Base-by-base conservation (phyloP, 2,329 filamentous ascomycete genomes). In the Alternaria ethzedia region DNA sequence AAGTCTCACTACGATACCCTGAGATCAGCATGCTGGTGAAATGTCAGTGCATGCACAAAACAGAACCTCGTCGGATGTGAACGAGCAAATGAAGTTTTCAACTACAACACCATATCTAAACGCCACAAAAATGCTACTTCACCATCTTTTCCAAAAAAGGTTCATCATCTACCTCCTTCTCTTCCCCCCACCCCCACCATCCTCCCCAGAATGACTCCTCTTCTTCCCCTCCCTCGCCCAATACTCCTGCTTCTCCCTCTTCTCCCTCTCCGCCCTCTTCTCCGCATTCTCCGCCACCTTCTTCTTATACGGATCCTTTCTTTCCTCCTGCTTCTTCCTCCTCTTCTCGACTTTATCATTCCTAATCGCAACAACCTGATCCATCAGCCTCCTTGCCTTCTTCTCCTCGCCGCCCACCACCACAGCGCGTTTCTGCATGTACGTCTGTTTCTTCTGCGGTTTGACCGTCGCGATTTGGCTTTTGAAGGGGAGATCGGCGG, bases 381-480 rank as follows among this genome's bases (percentile, higher is more conserved):
- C 92, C 89, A 99, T 91, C 69, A 99, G 84, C 71, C 94, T 90
- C 30, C 96, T 86, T 5, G 94, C 94, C 80, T 91, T 91, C 85
- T 91, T 93, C 86, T 99, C 96, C 80, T 98, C 95, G 46, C 80
- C 81, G 25, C 90, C 90, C 12, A 90, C 86, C 28, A 98, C 93
- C n/a, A 98, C 93, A 13, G 95, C 96, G 10, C 96, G 91, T 84
- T 97, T 97, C 84, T 97, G 93, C 86, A 97, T 86, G 80, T 99
- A 99, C 21, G 94, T 97, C 76, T 90, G 82, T 74, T 89, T 90
- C 79, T 88, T 89, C 83, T 94, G 93, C 64, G 91, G 89, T 81
- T 91, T 91, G 83, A 91, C 95, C 78, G 89, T 84, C 21, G 91
- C 87, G 75, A 97, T 94, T 80, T 99, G 96, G 12, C 91, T 94